Percentiles rank a stretch among this genome's conserved stretches.
Evolutionary conservation across 306 rosid genomes (phyloP).

Genomic region (Vigna trinervia): DNA sequence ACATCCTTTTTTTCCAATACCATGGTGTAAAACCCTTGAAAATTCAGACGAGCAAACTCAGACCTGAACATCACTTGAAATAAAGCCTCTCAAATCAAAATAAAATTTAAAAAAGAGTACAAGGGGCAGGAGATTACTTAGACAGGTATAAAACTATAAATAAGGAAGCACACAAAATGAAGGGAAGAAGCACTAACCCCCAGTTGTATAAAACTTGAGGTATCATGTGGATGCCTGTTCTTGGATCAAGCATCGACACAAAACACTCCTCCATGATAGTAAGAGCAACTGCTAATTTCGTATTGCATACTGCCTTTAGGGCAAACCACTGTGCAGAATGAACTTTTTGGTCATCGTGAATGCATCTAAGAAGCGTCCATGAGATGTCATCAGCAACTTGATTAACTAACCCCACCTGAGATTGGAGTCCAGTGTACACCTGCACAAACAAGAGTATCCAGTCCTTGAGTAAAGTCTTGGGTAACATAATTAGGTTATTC

Average conservation of each 20-base stretch:
- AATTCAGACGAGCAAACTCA: constrained; percentile 88
- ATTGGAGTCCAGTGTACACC: constrained; percentile 83
- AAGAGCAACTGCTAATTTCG: constrained; percentile 92
- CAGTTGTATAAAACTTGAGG: constrained; percentile 90
- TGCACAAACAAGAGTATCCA: constrained; percentile 51
- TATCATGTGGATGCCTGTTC: constrained; percentile 98
- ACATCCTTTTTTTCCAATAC: constrained; percentile 92
- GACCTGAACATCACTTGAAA: constrained; percentile 68
- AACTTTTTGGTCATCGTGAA: constrained; percentile 86
- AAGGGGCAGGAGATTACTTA: constrained; percentile 11
- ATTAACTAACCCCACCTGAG: constrained; percentile 75
- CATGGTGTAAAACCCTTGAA: constrained; percentile 89
- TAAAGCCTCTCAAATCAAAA: constrained; percentile 35
- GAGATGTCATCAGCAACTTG: constrained; percentile 66
- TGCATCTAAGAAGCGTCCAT: constrained; percentile 88
- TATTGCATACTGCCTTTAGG: constrained; percentile 91
- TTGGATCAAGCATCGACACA: constrained; percentile 90
- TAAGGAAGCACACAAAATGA: not conserved
- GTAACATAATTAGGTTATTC: not conserved
- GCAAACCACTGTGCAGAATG: constrained; percentile 90
- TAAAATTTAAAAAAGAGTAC: constrained; percentile 18
- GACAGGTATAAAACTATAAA: not conserved
- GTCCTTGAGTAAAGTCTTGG: constrained; percentile 16
- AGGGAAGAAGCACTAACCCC: constrained; percentile 71
- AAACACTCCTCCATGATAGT: constrained; percentile 98